Percentiles rank a stretch among this genome's conserved stretches.
phyloP scores from a whole-genome alignment of 305 asterid genomes.

The Plantago coronopus region DNA sequence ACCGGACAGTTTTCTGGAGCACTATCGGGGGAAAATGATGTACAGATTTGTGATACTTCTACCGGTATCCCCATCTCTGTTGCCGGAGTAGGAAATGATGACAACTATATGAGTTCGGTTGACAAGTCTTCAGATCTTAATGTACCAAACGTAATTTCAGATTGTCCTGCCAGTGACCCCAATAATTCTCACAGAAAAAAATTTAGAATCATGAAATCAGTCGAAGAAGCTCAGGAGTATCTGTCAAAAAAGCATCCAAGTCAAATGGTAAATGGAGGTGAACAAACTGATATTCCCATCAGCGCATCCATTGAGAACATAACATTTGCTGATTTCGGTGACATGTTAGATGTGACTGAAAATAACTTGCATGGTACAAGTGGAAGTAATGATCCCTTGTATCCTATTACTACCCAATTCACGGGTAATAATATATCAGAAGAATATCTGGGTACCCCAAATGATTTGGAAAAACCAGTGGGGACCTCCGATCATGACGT shows the following conservation, averaged over 20 bases:
- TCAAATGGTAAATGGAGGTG: conserved; percentile 29
- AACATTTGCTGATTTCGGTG: conserved; percentile 23
- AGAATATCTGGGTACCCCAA: conserved; percentile 22
- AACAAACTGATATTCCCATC: conserved; percentile 24
- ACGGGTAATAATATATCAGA: conserved; percentile 27
- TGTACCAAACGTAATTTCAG: conserved; percentile 27
- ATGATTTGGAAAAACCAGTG: conserved; percentile 28
- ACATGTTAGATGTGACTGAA: conserved; percentile 28
- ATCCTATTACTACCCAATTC: conserved; percentile 23
- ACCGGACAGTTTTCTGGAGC: conserved; percentile 28
- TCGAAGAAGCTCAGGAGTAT: conserved; percentile 84
- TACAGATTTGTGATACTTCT: conserved; percentile 16
- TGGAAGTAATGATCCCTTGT: conserved; percentile 20
- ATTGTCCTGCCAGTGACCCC: conserved; percentile 24
- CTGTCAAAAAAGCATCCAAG: conserved; percentile 51
- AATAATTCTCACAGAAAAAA: conserved; percentile 33
- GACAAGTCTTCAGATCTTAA: conserved; percentile 26
- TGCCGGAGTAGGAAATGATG: conserved; percentile 23
- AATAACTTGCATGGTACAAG: conserved; percentile 22
- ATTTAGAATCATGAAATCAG: conserved; percentile 66
- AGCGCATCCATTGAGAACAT: conserved; percentile 21
- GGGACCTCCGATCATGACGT: conserved; percentile 28
- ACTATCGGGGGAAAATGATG: conserved; percentile 24
- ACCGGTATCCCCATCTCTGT: conserved; percentile 27
- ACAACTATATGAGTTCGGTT: conserved; percentile 20